Base-by-base conservation (phyloP, 2,329 filamentous ascomycete genomes). In the Aureobasidium sp. region DNA sequence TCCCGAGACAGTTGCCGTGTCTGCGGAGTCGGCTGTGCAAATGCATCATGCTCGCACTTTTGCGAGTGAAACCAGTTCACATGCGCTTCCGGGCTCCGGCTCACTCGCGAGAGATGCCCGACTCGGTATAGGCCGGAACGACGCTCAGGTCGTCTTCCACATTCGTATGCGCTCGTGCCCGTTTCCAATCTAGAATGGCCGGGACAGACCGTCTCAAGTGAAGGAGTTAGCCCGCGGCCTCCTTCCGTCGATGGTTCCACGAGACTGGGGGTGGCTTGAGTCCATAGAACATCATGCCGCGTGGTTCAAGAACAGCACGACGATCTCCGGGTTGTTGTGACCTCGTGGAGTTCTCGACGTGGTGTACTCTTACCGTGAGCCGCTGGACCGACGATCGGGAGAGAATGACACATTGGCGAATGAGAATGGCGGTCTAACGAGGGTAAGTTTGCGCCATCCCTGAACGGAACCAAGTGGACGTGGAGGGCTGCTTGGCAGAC, bases 351-450 rank as follows among this genome's bases (percentile, higher is more conserved):
- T 32, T 48, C 53, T 32, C 15, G 20, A 27, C 5, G 27, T 20
- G n/a, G 2, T 39, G 27, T 58, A 37, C 42, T 23, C 32, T 26
- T 1, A 1, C 8, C 34, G 34, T 5, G 26, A 41, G 57, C 57
- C 57, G 57, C 41, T 60, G 39, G 57, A 50, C 57, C 57, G 57
- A 32, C 57, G 57, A 60, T 60, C 57, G 57, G 46, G 20, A 37
- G 32, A 34, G 29, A 34, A 23, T 60, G 57, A 50, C 46, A 50
- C 46, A 34, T 41, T 32, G 34, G 27, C 41, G 44, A 50, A 60
- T 60, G 46, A 51, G 46, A 36, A 46, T 46, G 57, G 17, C 29
- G 15, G n/a, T 9, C 57, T 36, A 60, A 51, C 34, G n/a, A 26
- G 37, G 3, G 44, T 42, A 60, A 27, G 46, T 60, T 60, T 36